Conservation (phyloP, 257 asterid species). For the Nicotiana attenuata region DNA sequence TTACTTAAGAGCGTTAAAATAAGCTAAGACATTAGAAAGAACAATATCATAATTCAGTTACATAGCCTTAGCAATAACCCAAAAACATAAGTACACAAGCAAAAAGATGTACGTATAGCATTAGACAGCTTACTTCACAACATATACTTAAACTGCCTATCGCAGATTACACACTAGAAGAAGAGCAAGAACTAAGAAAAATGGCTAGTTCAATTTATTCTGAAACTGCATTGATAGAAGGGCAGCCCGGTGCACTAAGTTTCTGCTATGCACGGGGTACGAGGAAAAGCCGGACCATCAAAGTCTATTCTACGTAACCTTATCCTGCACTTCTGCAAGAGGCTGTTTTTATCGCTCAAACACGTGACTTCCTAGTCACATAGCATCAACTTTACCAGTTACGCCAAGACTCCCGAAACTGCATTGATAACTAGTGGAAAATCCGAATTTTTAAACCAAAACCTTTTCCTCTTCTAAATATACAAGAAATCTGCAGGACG, state of each 20-base stretch:
- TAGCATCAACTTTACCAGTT: too few relatives aligned
- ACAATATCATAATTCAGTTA: neutral
- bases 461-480: constrained; percentile 10
- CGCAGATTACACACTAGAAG: neutral
- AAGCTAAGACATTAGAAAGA: neutral
- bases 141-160: neutral
- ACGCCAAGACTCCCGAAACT: neutral
- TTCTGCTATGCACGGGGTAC: fast-evolving
- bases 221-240: neutral
- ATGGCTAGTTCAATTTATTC: neutral
- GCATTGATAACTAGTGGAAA: neutral
- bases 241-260: too few relatives aligned
- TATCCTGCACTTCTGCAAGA: too few relatives aligned
- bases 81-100: neutral
- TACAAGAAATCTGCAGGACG: constrained; percentile 28
- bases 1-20: neutral
- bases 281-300: too few relatives aligned
- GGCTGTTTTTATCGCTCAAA: too few relatives aligned
- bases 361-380: too few relatives aligned
- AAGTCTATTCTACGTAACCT: too few relatives aligned
- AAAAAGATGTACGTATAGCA: neutral
- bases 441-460: neutral
- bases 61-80: neutral
- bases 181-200: neutral
- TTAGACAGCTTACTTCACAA: neutral